These are phyloP conservation scores for Alternaria viburni DNA, from an alignment of 2,329 filamentous ascomycete genomes.

Conservation along the genomic window DNA sequence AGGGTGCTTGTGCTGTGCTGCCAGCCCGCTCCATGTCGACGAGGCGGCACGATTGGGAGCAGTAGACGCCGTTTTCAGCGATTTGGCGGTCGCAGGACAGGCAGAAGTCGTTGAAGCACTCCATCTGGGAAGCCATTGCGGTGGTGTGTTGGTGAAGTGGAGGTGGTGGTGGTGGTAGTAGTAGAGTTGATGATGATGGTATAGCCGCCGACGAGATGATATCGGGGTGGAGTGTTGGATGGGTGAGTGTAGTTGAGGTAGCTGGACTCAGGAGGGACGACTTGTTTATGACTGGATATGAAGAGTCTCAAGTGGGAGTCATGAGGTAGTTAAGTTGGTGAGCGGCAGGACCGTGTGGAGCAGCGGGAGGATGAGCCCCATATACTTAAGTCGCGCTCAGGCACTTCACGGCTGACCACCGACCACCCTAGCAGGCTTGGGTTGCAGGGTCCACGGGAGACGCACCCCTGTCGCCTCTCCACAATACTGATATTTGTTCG, in stretches of 20 bases:
- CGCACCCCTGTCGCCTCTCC: conserved; percentile 22
- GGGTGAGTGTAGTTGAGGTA: neutral
- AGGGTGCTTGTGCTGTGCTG: conserved; percentile 45
- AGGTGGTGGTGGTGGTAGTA: conserved; percentile 1
- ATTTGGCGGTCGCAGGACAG: conserved; percentile 92
- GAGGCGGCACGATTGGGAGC: conserved; percentile 88
- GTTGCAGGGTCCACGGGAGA: conserved; percentile 25
- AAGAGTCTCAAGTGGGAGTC: conserved; percentile 22
- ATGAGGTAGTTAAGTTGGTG: conserved; percentile 23
- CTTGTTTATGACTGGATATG: neutral
- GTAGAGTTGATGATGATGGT: too few species aligned
- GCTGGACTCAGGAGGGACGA: conserved; percentile 6
- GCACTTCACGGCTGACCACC: conserved; percentile 20
- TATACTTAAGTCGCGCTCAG: conserved; percentile 37
- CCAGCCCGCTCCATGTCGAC: conserved; percentile 80
- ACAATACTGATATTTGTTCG: conserved; percentile 1
- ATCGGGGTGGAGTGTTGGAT: neutral
- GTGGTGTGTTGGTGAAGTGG: neutral
- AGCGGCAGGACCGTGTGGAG: conserved; percentile 36
- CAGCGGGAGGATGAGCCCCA: conserved; percentile 28
- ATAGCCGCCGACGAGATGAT: neutral
- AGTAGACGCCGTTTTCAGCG: conserved; percentile 77
- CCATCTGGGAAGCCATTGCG: conserved; percentile 53
- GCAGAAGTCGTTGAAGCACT: conserved; percentile 92
- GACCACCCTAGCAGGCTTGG: conserved; percentile 2